Evolutionary conservation across 23 red algal species (phyloP).

Genomic region (Rhodosorus marinus): DNA sequence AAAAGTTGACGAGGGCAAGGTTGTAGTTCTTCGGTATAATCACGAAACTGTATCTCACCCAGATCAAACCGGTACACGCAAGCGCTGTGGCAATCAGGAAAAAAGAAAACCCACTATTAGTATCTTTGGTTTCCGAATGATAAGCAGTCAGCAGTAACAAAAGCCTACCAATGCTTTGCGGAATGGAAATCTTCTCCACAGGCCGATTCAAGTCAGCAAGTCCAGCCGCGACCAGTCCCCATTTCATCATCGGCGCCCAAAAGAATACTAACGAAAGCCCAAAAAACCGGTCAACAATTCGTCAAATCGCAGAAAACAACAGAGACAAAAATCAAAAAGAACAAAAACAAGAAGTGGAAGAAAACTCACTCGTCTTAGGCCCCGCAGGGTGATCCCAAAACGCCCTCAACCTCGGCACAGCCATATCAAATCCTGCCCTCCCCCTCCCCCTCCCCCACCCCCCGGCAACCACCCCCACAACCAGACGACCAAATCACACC

Average conservation of each 20-base stretch:
- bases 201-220: slow-evolving; percentile 85
- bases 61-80: slow-evolving; percentile 18
- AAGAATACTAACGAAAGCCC: slow-evolving; percentile 9
- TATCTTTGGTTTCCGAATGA: not conserved
- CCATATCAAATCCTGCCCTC: too few relatives aligned
- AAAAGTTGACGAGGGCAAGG: slow-evolving; percentile 73
- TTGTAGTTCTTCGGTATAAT: slow-evolving; percentile 88
- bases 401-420: slow-evolving; percentile 37
- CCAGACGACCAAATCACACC: too few relatives aligned
- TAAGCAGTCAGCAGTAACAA: not conserved
- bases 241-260: slow-evolving; percentile 98
- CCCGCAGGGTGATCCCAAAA: slow-evolving; percentile 87
- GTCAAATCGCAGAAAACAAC: too few relatives aligned
- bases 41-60: slow-evolving; percentile 61
- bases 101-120: not conserved
- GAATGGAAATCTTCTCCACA: slow-evolving; percentile 64
- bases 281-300: not conserved
- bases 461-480: too few relatives aligned
- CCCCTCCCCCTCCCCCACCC: too few relatives aligned
- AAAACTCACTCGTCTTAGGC: slow-evolving; percentile 63
- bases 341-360: slow-evolving; percentile 10
- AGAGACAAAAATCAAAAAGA: not conserved
- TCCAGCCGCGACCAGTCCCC: slow-evolving; percentile 80
- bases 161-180: slow-evolving; percentile 55
- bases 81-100: slow-evolving; percentile 4